phyloP scores from a whole-genome alignment of 2,329 filamentous ascomycete species.

The Aspergillus luchuensis region DNA sequence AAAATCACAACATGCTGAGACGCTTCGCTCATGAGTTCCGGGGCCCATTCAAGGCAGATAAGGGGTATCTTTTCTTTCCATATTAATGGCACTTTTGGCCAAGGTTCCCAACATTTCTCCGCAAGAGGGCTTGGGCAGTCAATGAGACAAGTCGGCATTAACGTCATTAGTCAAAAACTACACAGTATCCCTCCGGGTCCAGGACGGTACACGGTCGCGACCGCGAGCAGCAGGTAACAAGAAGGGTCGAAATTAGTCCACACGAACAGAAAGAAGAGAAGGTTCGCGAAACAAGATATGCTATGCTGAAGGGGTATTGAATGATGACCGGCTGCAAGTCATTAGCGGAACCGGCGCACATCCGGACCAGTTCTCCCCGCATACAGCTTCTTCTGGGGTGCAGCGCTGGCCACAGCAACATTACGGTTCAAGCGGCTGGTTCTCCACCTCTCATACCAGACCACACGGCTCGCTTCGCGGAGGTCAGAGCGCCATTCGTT shows the following conservation, averaged over 20 bases:
- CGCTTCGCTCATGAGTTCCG: constrained; percentile 5
- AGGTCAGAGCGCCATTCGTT: constrained; percentile 90
- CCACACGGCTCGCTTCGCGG: constrained; percentile 83
- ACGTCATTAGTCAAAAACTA: constrained; percentile 1
- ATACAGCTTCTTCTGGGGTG: constrained; percentile 28
- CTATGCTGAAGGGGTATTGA: not conserved
- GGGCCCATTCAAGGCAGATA: not conserved
- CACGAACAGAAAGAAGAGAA: not conserved
- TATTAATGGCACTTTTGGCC: not conserved
- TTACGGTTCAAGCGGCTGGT: constrained; percentile 54
- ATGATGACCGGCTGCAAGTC: not conserved
- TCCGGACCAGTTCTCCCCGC: constrained; percentile 35
- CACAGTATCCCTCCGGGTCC: not conserved
- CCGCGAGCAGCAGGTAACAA: not conserved
- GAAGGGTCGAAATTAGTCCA: not conserved
- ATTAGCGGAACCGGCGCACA: constrained; percentile 14
- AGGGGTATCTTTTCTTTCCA: not conserved
- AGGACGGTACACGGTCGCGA: not conserved
- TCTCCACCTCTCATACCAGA: constrained; percentile 96
- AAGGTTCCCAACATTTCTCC: not conserved
- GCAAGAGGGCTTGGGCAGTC: not conserved
- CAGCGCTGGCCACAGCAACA: constrained; percentile 20
- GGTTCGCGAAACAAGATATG: not conserved
- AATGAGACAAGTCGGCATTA: not conserved
- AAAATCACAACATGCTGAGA: not conserved